Evolutionary conservation across 2,329 filamentous ascomycete genomes (phyloP), one percentile per base, ranked within the genome.

Genomic region (Colletotrichum sp.): DNA sequence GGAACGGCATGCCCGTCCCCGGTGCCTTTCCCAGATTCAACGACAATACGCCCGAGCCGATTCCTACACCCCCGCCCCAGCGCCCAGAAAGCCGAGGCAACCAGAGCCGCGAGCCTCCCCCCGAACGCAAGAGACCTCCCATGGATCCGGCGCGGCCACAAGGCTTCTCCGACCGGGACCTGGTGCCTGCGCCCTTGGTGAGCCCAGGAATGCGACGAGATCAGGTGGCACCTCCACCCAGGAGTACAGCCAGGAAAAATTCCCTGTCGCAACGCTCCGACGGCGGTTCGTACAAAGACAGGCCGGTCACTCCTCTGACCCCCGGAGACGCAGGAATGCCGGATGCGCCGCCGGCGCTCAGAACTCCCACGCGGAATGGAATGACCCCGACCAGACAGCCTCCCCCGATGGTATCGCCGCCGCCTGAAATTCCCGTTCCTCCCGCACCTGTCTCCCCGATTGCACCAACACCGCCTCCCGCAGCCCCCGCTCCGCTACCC

Each of bases 51-150:
- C 76, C 75, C 21, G 79, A 78, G 48, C 78, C 74, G 74, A 81
- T 75, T 73, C 78, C 77, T 74, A 79, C 77, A 77, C 79, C 69
- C 67, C 81, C 69, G 71, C 81, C 67, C 32, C 84, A 75, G 77
- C 78, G 59, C 77, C 78, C 78, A 30, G 77, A 79, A 43, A 64
- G 80, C 58, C 79, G 82, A 9, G 43, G 43, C 43, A 52, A 52
- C 43, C 43, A 52, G 43, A 52, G 43, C 43, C 43, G 43, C 4
- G 88, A 89, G 26, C 86, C 86, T 38, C 88, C 90, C 2, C 93
- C 93, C 0, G 92, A 94, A 78, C 87, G 93, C 76, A 92, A 89
- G 81, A 86, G 93, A 64, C 93, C 93, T 3, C 91, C 92, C 1
- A 93, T 94, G 91, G 90, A 93, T 74, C 88, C 90, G 9, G 83